Percentiles rank a stretch among this genome's conserved stretches.
phyloP scores from a whole-genome alignment of 441 rosid species.

The Dalechampia spathulata region DNA sequence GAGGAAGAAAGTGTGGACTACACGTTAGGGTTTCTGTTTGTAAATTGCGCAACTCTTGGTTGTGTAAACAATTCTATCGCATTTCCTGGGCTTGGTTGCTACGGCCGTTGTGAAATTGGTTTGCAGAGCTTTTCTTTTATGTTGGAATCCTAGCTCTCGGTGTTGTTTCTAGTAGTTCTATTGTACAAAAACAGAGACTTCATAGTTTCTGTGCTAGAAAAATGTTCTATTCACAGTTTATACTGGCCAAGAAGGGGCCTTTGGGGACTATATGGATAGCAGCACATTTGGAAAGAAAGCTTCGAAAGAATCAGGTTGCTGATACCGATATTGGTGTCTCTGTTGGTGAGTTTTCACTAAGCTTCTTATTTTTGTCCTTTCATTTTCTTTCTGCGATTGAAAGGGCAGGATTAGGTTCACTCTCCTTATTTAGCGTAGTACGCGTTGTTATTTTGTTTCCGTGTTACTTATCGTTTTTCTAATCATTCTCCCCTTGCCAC shows the following conservation, averaged over 20 bases:
- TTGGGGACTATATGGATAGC: conserved; percentile 99
- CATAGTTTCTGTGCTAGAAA: conserved; percentile 5
- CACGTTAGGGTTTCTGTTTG: no score
- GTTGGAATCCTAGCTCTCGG: not conserved
- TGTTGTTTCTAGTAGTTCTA: not conserved
- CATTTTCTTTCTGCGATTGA: no score
- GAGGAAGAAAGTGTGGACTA: no score
- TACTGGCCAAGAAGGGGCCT: conserved; percentile 99
- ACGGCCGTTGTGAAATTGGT: no score
- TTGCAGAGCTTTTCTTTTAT: not conserved
- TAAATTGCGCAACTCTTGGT: no score
- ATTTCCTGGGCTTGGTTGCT: no score
- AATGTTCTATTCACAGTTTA: conserved; percentile 99
- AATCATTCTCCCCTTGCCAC: no score
- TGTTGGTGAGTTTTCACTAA: conserved; percentile 56
- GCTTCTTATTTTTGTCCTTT: not conserved
- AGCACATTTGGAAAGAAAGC: conserved; percentile 99
- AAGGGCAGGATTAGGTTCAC: no score
- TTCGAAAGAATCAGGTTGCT: conserved; percentile 98
- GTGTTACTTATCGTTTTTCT: no score
- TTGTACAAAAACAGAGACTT: conserved; percentile 1
- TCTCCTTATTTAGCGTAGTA: no score
- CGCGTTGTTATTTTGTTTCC: no score
- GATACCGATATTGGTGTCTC: conserved; percentile 98
- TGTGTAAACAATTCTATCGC: no score